These are phyloP conservation scores for Leccinum obscurum DNA, from an alignment of 768 basidiomycete genomes.

Conservation along the genomic window DNA sequence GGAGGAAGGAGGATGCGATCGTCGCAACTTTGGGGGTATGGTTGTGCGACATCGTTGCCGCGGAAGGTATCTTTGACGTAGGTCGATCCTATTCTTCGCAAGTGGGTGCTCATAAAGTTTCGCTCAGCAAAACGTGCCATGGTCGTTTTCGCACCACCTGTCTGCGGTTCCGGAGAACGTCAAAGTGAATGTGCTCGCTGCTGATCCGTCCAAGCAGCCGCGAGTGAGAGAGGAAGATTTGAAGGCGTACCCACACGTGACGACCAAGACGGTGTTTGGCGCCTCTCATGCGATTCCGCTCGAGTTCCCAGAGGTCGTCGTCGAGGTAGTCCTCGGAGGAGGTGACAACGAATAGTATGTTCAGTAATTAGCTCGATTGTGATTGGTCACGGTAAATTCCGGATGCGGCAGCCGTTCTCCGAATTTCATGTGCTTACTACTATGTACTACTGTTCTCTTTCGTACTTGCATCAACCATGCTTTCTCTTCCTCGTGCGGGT, in stretches of 20 bases:
- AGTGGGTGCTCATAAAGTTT: neutral
- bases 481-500: conserved; percentile 9
- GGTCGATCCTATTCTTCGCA: neutral
- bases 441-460: neutral
- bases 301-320: conserved; percentile 16
- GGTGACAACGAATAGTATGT: neutral
- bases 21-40: neutral
- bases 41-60: conserved; percentile 10
- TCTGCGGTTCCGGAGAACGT: conserved; percentile 9
- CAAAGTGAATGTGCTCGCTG: conserved; percentile 12
- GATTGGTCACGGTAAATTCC: conserved; percentile 28
- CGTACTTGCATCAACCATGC: conserved; percentile 10
- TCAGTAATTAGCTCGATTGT: neutral
- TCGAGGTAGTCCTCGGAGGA: conserved; percentile 14
- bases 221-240: conserved; percentile 6
- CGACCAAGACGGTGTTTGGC: conserved; percentile 5
- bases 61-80: conserved; percentile 17
- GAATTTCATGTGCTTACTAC: conserved; percentile 18
- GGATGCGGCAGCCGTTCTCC: conserved; percentile 7
- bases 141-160: conserved; percentile 21
- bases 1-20: conserved; percentile 8
- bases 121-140: conserved; percentile 23
- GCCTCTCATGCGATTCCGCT: conserved; percentile 15
- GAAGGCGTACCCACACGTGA: conserved; percentile 8
- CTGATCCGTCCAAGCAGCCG: conserved; percentile 10